Conservation (phyloP, 768 basidiomycete genomes). For the Mycena vulgaris region DNA sequence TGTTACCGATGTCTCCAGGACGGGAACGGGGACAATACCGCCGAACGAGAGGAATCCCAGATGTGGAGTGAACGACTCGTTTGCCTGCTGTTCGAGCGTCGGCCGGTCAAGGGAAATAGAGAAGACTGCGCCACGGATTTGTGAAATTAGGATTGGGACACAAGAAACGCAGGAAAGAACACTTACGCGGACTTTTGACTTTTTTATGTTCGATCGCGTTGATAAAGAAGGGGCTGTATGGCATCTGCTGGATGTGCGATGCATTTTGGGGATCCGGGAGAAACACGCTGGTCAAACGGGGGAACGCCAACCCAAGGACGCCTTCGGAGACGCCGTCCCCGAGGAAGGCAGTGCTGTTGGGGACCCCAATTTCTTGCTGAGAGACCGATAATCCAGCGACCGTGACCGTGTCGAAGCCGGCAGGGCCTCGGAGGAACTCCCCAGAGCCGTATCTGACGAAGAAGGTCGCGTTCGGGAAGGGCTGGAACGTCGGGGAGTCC, state of each 20-base stretch:
- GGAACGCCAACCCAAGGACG: conserved; percentile 36
- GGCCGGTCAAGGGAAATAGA: conserved; percentile 40
- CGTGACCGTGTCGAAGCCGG: conserved; percentile 38
- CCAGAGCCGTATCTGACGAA: conserved; percentile 35
- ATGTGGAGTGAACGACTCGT: conserved; percentile 26
- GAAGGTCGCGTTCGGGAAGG: conserved; percentile 32
- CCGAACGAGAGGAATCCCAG: conserved; percentile 40
- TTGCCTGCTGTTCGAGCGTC: conserved; percentile 28
- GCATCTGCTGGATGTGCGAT: conserved; percentile 1
- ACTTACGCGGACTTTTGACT: conserved; percentile 34
- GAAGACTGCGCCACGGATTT: conserved; percentile 25
- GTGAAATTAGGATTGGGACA: neutral
- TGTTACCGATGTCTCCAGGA: conserved; percentile 23
- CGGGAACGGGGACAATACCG: conserved; percentile 38
- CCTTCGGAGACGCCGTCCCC: conserved; percentile 21
- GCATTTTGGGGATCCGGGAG: conserved; percentile 32
- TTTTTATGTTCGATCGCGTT: conserved; percentile 34
- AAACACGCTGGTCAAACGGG: conserved; percentile 37
- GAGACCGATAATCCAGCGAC: conserved; percentile 35
- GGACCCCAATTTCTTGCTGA: conserved; percentile 37
- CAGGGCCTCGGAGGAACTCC: conserved; percentile 33
- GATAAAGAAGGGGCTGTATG: conserved; percentile 39
- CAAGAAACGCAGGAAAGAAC: neutral
- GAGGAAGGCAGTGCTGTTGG: conserved; percentile 22
- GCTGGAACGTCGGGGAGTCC: conserved; percentile 30